Conservation (phyloP, 768 basidiomycete species). For the Neoboletus subvelutipes region DNA sequence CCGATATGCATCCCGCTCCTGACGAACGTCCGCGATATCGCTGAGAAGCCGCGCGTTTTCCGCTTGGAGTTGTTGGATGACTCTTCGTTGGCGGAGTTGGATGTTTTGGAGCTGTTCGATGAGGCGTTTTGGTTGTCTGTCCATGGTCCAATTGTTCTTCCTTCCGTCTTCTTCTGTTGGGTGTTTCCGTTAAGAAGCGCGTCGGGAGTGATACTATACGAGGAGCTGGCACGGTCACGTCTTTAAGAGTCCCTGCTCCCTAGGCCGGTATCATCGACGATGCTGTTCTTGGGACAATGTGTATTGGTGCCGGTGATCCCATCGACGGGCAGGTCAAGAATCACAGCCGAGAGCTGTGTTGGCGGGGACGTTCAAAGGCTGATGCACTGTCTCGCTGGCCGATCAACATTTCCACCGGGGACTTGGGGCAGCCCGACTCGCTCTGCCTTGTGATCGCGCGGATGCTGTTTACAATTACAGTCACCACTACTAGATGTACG, state of each 20-base stretch:
- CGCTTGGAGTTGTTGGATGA: constrained; percentile 28
- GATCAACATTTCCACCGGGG: neutral
- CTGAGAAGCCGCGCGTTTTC: constrained; percentile 24
- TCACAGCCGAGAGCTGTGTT: neutral
- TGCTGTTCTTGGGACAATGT: neutral
- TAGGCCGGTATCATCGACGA: too few species aligned
- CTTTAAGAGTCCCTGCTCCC: neutral
- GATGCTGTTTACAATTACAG: too few species aligned
- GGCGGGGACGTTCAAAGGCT: neutral
- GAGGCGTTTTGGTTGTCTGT: constrained; percentile 13
- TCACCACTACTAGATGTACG: too few species aligned
- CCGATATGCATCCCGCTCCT: constrained; percentile 27
- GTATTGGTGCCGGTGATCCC: neutral
- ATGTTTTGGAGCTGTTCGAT: constrained; percentile 28
- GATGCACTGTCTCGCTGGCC: neutral
- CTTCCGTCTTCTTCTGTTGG: neutral
- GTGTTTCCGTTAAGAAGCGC: neutral
- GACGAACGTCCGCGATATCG: constrained; percentile 29
- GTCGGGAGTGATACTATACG: neutral
- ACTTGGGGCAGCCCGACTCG: neutral
- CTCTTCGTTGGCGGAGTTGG: constrained; percentile 24
- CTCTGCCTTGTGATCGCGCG: neutral
- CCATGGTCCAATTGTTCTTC: neutral
- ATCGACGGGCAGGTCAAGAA: neutral
- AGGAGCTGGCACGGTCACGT: neutral